phyloP scores from a whole-genome alignment of 2,329 filamentous ascomycete species.

The Cladosporium colombiae region DNA sequence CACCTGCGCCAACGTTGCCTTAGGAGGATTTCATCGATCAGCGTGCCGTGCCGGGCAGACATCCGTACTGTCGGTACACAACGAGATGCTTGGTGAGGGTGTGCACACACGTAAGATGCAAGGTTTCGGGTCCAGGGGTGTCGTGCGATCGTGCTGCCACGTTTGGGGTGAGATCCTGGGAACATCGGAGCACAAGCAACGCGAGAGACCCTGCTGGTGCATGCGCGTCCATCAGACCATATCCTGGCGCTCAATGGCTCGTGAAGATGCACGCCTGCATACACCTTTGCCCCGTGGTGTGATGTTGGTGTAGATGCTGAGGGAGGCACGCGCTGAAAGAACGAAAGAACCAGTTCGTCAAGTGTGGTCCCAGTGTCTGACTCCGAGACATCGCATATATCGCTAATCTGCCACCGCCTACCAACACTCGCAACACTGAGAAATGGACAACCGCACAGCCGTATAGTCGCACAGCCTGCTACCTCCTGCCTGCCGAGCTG shows the following conservation, averaged over 20 bases:
- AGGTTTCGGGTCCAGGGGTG: background rate
- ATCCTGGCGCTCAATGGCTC: background rate
- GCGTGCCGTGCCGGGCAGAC: background rate
- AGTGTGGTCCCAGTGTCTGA: background rate
- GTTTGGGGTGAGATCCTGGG: background rate
- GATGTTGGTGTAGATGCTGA: background rate
- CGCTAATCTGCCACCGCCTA: background rate
- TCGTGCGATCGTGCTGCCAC: background rate
- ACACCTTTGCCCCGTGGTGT: background rate
- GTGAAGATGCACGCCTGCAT: background rate
- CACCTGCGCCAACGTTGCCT: background rate
- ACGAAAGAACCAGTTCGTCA: background rate
- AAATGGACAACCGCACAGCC: background rate
- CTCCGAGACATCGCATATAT: background rate
- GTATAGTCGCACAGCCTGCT: background rate
- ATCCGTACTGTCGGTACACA: background rate
- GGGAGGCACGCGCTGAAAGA: background rate
- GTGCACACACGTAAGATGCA: background rate
- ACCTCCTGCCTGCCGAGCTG: background rate
- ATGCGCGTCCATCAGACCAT: background rate
- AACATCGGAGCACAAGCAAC: background rate
- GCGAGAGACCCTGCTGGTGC: background rate
- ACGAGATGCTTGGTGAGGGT: background rate
- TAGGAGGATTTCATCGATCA: constrained; percentile 5
- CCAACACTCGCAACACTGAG: background rate